These are phyloP conservation scores for Termitomyces sp. DNA, from an alignment of 768 basidiomycete genomes.

Conservation along the genomic window DNA sequence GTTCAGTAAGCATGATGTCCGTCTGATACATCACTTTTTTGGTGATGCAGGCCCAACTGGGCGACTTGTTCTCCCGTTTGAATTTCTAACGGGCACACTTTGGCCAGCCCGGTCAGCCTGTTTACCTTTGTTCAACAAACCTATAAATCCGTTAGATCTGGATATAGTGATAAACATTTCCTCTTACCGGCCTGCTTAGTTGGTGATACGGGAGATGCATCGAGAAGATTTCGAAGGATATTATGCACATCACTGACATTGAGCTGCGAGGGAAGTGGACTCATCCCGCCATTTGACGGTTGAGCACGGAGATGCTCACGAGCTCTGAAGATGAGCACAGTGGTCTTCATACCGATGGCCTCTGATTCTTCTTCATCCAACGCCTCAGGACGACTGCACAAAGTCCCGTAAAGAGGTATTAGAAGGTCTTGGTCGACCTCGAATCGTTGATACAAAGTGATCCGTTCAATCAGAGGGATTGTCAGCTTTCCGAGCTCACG, in stretches of 20 bases:
- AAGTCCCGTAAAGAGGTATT: slow-evolving; percentile 43
- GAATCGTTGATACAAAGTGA: slow-evolving; percentile 50
- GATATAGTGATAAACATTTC: not conserved
- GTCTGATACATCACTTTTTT: not conserved
- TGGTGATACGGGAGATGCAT: not conserved
- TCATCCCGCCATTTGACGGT: slow-evolving; percentile 25
- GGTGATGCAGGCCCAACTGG: slow-evolving; percentile 8
- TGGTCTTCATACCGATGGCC: slow-evolving; percentile 52
- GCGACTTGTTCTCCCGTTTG: slow-evolving; percentile 13
- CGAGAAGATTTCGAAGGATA: slow-evolving; percentile 24
- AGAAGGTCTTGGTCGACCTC: slow-evolving; percentile 44
- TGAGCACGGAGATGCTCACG: slow-evolving; percentile 44
- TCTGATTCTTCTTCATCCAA: slow-evolving; percentile 49
- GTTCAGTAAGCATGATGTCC: not conserved
- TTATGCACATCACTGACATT: slow-evolving; percentile 25
- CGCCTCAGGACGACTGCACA: slow-evolving; percentile 48
- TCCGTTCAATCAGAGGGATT: slow-evolving; percentile 15
- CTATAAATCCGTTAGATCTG: not conserved
- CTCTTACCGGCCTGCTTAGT: slow-evolving; percentile 4
- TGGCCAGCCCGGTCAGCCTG: not conserved
- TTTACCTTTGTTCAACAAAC: slow-evolving; percentile 1
- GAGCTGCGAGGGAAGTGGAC: slow-evolving; percentile 29
- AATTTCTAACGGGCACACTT: slow-evolving; percentile 2
- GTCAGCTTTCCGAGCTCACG: slow-evolving; percentile 25
- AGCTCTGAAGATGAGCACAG: slow-evolving; percentile 45